Evolutionary conservation across 1,139 yeast genomes (phyloP), one percentile per base, ranked within the genome.

Genomic region (Schwanniomyces etchellsii): DNA sequence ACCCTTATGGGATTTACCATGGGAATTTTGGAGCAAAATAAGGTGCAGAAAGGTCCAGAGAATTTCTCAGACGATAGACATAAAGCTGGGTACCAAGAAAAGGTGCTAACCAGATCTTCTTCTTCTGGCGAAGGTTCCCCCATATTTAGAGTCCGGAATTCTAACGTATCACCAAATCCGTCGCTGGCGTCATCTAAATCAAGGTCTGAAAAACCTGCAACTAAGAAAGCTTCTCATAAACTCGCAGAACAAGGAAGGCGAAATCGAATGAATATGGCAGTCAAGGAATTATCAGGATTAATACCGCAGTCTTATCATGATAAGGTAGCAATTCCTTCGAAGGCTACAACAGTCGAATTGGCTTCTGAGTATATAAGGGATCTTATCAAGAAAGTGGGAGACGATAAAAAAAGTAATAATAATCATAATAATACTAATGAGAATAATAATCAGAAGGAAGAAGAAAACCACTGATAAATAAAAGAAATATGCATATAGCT

Each of bases 161-260:
- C 18, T 20, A 7, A 7, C 6, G 13, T 5, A 13, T 6, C 14
- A 5, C 14, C 28, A n/a, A 27, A 26, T 23, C 23, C 33, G 6
- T 15, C 33, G 7, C 24, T 28, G 11, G 17, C 17, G 2, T 11
- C 24, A 6, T 12, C 30, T 4, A 31, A 32, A 17, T 15, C 30
- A 4, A 30, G 31, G 17, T 29, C 37, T 3, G 60, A 55, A 32
- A 58, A 53, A 36, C 55, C 55, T 2, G 52, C 69, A 0, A 64
- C 71, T 17, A 80, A 81, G 51, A 80, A 80, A 44, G 82, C 91
- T 4, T 79, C 84, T 16, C 98, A 91, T 56, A 89, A 91, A 50
- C 69, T 85, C 16, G 97, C 98, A 0, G 98, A 91, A 57, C 96
- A 91, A 56, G 97, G 96, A 7, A 69, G 98, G 36, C 73, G 98